Conservation (phyloP, 2,329 filamentous ascomycete species). For the Thielaviopsis ethacetica region DNA sequence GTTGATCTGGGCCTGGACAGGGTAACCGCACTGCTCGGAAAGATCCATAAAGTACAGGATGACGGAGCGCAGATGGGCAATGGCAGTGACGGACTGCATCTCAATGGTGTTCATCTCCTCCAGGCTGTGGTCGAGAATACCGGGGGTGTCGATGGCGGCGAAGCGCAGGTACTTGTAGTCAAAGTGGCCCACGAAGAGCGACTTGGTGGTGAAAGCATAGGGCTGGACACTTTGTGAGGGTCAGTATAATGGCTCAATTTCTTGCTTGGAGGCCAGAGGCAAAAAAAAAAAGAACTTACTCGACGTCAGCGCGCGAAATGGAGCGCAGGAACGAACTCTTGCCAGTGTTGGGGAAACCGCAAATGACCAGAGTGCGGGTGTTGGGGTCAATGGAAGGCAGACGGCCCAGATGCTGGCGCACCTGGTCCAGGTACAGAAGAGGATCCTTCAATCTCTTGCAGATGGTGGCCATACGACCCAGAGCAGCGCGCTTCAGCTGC, state of each 20-base stretch:
- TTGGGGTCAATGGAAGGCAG: conserved; percentile 97
- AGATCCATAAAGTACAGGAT: conserved; percentile 98
- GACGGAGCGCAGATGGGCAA: conserved; percentile 86
- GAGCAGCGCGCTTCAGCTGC: conserved; percentile 87
- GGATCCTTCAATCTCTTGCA: conserved; percentile 90
- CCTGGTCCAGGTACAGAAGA: conserved; percentile 82
- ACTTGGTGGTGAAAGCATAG: conserved; percentile 97
- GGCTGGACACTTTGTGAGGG: conserved; percentile 39
- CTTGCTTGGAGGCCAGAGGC: not conserved
- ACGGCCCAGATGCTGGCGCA: conserved; percentile 86
- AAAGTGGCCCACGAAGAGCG: conserved; percentile 91
- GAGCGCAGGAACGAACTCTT: conserved; percentile 92
- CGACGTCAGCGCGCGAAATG: conserved; percentile 86
- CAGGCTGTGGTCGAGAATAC: conserved; percentile 89
- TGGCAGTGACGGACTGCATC: conserved; percentile 84
- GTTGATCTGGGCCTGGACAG: conserved; percentile 77
- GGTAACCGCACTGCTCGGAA: conserved; percentile 92
- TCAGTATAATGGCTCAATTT: not conserved
- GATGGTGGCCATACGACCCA: conserved; percentile 97
- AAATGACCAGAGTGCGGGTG: conserved; percentile 87
- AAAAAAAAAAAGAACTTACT: conserved; percentile 21
- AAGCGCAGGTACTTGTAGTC: conserved; percentile 60
- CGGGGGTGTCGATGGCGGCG: conserved; percentile 89
- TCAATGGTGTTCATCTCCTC: conserved; percentile 99
- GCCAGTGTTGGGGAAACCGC: conserved; percentile 93